Evolutionary conservation across 106 monocot species (phyloP).

Genomic region (Dendrobium catenatum): DNA sequence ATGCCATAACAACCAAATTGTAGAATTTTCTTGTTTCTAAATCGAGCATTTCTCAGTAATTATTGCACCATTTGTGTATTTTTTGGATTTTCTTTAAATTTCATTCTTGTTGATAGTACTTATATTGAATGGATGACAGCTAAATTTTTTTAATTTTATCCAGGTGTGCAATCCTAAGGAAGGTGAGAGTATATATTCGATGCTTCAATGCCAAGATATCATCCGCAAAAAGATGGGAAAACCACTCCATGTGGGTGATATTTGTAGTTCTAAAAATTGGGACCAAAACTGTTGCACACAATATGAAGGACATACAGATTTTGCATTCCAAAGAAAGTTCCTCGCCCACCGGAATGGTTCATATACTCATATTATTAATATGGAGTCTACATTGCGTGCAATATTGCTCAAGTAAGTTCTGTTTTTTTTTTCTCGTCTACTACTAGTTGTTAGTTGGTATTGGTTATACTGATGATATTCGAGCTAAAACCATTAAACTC

Average conservation of each 20-base stretch:
- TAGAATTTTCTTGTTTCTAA: not conserved
- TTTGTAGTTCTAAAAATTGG: not conserved
- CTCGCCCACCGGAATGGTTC: conserved; percentile 4
- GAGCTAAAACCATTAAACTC: not conserved
- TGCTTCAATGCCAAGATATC: not conserved
- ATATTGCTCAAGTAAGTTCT: conserved; percentile 50
- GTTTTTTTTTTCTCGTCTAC: not conserved
- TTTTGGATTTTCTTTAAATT: not conserved
- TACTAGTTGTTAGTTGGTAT: not conserved
- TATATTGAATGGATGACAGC: not conserved
- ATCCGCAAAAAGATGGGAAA: not conserved
- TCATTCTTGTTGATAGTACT: not conserved
- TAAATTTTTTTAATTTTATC: not conserved
- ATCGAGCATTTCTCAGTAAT: not conserved
- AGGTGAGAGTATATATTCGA: conserved; percentile 3
- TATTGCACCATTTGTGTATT: not conserved
- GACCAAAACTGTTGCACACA: not conserved
- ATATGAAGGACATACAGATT: not conserved
- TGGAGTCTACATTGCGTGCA: conserved; percentile 32
- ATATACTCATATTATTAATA: conserved; percentile 29
- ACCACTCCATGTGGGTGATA: not conserved
- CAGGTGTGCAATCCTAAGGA: conserved; percentile 2
- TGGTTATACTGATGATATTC: no score
- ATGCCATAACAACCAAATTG: not conserved
- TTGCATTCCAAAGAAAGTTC: conserved; percentile 9